Evolutionary conservation across 148 eudicot genomes (phyloP), one percentile per base, ranked within the genome.

Genomic region (Rhododendron molle): DNA sequence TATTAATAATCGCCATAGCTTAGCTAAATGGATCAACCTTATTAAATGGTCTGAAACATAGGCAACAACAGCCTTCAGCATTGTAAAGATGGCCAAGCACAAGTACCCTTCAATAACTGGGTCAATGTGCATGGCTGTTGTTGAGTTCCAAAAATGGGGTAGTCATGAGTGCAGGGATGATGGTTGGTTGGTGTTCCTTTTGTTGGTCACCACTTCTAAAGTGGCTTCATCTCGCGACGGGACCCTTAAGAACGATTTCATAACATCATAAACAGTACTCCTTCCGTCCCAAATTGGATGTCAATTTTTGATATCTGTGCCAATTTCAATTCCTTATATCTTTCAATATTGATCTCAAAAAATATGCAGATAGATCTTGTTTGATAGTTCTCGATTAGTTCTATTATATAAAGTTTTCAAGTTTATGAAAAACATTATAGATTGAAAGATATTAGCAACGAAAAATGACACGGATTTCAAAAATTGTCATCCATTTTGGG

Each of bases 241-340:
- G 43, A 96, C 97, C 85, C 87, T 90, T 76, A 95, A 90, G 85
- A 30, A 90, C 80, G 88, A 86, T 92, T 95, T 96, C 98, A 95
- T 92, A 28, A 91, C 85, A 86, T 96, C 98, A 71, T 96, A 96
- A 18, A 95, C 97, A 49, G 99, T 94, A n/a, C n/a, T n/a, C n/a
- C n/a, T n/a, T n/a, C n/a, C n/a, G n/a, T n/a, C n/a, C n/a, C n/a
- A n/a, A n/a, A n/a, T n/a, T n/a, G n/a, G n/a, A n/a, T n/a, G n/a
- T n/a, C n/a, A n/a, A n/a, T n/a, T n/a, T n/a, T n/a, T n/a, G n/a
- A n/a, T n/a, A n/a, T n/a, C n/a, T n/a, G n/a, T n/a, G n/a, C n/a
- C n/a, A n/a, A n/a, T n/a, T n/a, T n/a, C n/a, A n/a, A n/a, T n/a
- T n/a, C n/a, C n/a, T n/a, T n/a, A n/a, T n/a, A n/a, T n/a, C n/a